Percentiles rank a stretch among this genome's conserved stretches.
Conservation (phyloP, 2,329 filamentous ascomycete genomes). For the Fusarium abutilonis region DNA sequence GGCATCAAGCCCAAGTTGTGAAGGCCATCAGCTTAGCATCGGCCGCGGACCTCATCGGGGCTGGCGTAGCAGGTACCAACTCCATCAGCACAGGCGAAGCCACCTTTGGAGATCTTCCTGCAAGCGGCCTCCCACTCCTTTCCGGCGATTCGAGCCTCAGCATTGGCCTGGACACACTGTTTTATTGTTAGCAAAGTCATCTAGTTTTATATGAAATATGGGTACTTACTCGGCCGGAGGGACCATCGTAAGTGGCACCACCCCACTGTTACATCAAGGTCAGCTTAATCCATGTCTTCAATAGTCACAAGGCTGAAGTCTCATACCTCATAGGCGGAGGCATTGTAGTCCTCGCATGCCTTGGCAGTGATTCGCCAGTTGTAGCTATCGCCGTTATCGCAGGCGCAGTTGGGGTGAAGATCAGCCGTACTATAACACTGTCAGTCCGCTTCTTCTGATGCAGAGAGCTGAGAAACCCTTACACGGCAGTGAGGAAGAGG, state of each 20-base stretch:
- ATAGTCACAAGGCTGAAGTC: accelerated
- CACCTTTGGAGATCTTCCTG: constrained; percentile 25
- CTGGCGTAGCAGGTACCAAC: constrained; percentile 34
- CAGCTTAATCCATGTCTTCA: neutral
- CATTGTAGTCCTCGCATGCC: constrained; percentile 33
- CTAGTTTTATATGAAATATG: accelerated
- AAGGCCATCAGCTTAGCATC: constrained; percentile 15
- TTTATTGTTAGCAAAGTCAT: neutral
- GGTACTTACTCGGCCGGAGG: constrained; percentile 31
- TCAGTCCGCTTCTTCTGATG: neutral
- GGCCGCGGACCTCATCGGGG: constrained; percentile 18
- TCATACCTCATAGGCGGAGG: constrained; percentile 24
- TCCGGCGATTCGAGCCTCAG: constrained; percentile 31
- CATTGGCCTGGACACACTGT: constrained; percentile 20
- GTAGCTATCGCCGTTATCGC: constrained; percentile 36
- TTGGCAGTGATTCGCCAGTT: constrained; percentile 36
- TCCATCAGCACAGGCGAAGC: constrained; percentile 34
- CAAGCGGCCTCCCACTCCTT: constrained; percentile 40
- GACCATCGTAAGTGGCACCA: constrained; percentile 21
- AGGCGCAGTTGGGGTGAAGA: constrained; percentile 35
- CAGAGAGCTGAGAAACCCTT: neutral
- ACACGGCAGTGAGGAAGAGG: constrained; percentile 27
- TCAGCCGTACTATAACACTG: constrained; percentile 12
- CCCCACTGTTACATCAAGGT: constrained; percentile 23
- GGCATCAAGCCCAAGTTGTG: neutral